Evolutionary conservation across 768 basidiomycete genomes (phyloP).

Genomic region (Termitomyces sp.): DNA sequence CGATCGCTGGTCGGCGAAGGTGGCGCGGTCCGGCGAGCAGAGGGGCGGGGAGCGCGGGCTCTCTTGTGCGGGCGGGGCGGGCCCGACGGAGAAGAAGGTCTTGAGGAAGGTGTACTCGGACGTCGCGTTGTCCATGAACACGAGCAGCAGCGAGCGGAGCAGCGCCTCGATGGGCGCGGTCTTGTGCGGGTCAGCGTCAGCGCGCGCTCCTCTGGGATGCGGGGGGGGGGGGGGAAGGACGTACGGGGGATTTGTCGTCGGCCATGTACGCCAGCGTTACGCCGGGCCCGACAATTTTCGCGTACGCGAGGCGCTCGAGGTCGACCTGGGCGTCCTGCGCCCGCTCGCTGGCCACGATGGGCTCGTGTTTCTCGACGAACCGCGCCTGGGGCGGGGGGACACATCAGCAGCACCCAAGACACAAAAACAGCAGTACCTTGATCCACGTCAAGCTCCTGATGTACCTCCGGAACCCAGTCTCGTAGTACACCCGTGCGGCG

Average conservation of each 20-base stretch:
- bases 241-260: constrained; percentile 82
- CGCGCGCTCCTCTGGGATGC: not conserved
- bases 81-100: constrained; percentile 65
- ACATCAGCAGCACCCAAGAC: not conserved
- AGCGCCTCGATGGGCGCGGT: constrained; percentile 82
- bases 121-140: constrained; percentile 92
- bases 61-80: constrained; percentile 23
- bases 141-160: constrained; percentile 79
- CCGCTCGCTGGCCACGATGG: constrained; percentile 44
- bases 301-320: constrained; percentile 55
- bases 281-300: constrained; percentile 74
- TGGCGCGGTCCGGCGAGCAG: constrained; percentile 35
- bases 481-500: constrained; percentile 86
- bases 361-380: constrained; percentile 62
- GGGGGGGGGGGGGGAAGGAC: no score
- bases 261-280: constrained; percentile 84
- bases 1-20: constrained; percentile 37
- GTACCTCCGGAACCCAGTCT: constrained; percentile 92
- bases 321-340: constrained; percentile 39
- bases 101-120: constrained; percentile 88
- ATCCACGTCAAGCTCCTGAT: constrained; percentile 74
- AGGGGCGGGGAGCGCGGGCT: no score
- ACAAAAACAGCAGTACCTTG: constrained; percentile 42
- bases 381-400: constrained; percentile 43
- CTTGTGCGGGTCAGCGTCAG: constrained; percentile 30